Percentiles rank a stretch among this genome's conserved stretches.
These are phyloP conservation scores for Entomortierella chlamydospora DNA, from an alignment of 192 early-diverging fungal genomes.

Conservation along the genomic window DNA sequence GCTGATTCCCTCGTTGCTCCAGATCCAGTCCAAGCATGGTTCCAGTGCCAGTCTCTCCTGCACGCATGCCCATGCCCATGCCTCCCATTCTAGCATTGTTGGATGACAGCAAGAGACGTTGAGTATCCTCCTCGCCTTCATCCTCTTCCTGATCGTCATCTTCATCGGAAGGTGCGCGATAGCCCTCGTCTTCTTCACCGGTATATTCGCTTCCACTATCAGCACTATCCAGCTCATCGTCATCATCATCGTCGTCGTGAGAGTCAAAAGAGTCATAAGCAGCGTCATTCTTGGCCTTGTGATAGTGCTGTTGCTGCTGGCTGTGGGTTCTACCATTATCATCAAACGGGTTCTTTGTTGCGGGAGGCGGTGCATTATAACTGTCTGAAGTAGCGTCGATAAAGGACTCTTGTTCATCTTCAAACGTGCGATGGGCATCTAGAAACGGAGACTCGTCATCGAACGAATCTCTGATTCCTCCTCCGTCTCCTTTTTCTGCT, in stretches of 20 bases:
- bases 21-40: constrained; percentile 46
- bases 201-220: constrained; percentile 2
- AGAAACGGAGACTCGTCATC: constrained; percentile 9
- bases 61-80: constrained; percentile 54
- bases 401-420: constrained; percentile 26
- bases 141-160: neutral
- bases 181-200: neutral
- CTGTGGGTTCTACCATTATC: neutral
- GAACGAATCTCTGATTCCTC: constrained; percentile 3
- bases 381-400: constrained; percentile 35
- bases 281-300: neutral
- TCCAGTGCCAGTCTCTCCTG: constrained; percentile 47
- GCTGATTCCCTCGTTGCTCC: constrained; percentile 9
- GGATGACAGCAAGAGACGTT: constrained; percentile 24
- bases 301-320: neutral
- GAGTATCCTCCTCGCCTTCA: constrained; percentile 29
- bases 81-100: constrained; percentile 35
- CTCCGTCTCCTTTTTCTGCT: neutral
- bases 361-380: neutral
- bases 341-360: neutral
- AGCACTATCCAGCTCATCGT: neutral
- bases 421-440: neutral
- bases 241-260: constrained; percentile 12
- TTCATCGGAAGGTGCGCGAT: neutral
- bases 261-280: constrained; percentile 41